phyloP scores from a whole-genome alignment of 768 basidiomycete genomes.

The Tremella fuciformis region DNA sequence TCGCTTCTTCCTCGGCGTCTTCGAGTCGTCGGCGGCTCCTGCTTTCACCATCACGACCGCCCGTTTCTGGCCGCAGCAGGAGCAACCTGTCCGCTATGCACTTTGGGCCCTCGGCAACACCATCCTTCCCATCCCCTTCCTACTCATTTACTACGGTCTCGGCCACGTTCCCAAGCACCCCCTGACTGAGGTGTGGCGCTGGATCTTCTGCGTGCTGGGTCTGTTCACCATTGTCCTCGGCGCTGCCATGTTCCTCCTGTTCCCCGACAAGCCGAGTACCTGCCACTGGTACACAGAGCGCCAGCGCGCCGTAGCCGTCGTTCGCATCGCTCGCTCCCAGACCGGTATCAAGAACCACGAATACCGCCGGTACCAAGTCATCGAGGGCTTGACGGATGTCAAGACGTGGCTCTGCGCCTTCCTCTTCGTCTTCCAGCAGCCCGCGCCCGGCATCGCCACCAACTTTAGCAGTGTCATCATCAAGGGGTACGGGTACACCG shows the following conservation, averaged over 20 bases:
- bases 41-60: not conserved
- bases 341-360: conserved; percentile 1
- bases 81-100: conserved; percentile 4
- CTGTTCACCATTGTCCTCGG: conserved; percentile 2
- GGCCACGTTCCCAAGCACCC: conserved; percentile 1
- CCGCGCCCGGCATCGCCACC: conserved; percentile 32
- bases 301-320: conserved; percentile 1
- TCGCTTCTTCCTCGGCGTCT: not conserved
- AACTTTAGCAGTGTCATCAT: conserved; percentile 42
- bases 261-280: conserved; percentile 4
- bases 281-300: conserved; percentile 2
- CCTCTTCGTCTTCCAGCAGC: conserved; percentile 11
- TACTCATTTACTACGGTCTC: not conserved
- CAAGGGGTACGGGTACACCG: conserved; percentile 34
- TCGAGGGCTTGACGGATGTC: conserved; percentile 6
- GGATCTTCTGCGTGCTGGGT: conserved; percentile 4
- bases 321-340: conserved; percentile 3
- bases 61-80: not conserved
- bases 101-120: conserved; percentile 1
- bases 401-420: conserved; percentile 6
- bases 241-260: not conserved
- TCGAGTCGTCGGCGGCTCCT: not conserved
- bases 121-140: conserved; percentile 7
- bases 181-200: not conserved
- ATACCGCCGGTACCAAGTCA: not conserved